phyloP scores from a whole-genome alignment of 2,329 filamentous ascomycete genomes.

The Raffaelea albimanens region DNA sequence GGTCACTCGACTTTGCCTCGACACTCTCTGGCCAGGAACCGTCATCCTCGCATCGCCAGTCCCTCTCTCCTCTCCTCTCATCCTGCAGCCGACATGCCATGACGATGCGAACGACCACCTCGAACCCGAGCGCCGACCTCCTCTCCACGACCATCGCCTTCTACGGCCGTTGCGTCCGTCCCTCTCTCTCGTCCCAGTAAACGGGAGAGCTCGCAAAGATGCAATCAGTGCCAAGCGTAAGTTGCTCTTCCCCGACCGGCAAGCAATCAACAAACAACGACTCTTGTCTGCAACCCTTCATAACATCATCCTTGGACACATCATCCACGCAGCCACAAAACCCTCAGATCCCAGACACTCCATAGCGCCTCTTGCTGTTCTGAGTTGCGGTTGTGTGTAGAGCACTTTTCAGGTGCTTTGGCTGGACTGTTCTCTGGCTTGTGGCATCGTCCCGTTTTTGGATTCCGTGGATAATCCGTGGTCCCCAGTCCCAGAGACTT shows the following conservation, averaged over 20 bases:
- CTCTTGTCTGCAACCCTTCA: too few relatives aligned
- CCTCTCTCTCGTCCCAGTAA: conserved; percentile 9
- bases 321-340: too few relatives aligned
- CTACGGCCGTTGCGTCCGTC: conserved; percentile 19
- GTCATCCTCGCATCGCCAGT: neutral
- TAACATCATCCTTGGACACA: too few relatives aligned
- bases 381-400: neutral
- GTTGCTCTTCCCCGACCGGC: conserved; percentile 15
- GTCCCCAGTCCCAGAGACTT: too few relatives aligned
- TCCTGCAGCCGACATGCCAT: conserved; percentile 19
- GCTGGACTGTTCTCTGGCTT: too few relatives aligned
- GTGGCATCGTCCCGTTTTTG: too few relatives aligned
- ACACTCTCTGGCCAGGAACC: neutral
- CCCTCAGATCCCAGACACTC: too few relatives aligned
- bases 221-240: conserved; percentile 36
- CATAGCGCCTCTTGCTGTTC: too few relatives aligned
- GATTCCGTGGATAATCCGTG: too few relatives aligned
- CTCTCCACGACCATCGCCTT: conserved; percentile 20
- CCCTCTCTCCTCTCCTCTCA: neutral
- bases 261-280: too few relatives aligned
- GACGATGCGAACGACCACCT: conserved; percentile 27
- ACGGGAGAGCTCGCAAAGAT: conserved; percentile 21
- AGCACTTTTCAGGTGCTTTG: neutral
- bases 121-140: conserved; percentile 19
- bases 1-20: too few relatives aligned